Base-by-base conservation (phyloP, 352 stramenopile genomes). In the Phytophthora tubulina region DNA sequence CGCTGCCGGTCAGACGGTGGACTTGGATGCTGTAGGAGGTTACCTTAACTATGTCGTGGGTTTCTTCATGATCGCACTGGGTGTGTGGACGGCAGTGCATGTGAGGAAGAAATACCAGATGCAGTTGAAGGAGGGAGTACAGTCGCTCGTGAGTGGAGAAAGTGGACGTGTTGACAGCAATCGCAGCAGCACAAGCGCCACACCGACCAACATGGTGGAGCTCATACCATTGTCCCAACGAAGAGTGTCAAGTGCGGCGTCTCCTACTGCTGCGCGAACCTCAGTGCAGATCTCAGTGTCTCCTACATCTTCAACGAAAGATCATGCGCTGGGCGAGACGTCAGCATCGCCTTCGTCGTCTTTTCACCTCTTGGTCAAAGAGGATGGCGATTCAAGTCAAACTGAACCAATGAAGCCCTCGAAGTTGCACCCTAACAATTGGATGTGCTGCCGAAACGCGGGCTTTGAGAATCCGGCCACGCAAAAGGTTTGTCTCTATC, bases 31-130 rank as follows among this genome's bases (percentile, higher is more conserved):
- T 2, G 73, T 92, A 31, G 84, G 84, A 32, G 79, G 74, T 2
- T 90, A 92, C 39, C 82, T 80, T 42, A 90, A 95, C 70, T 85
- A 91, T 62, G 66, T 92, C 50, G 85, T 96, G 13, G 89, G 89
- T 11, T 76, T 88, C 35, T 93, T 94, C 75, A 96, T 94, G 88
- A 82, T 96, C 65, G 82, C 67, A 1, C 45, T 96, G 15, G 88
- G 88, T 9, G 36, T 82, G 21, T 94, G 84, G 79, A 89, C 84
- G 3, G 54, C 74, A n/a, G 32, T 77, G 36, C 74, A 88, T 38
- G 77, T 87, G 49, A 80, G 80, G 52, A 62, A 77, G 9, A 91
- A 90, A 56, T 88, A 90, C 70, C 70, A 75, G 10, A 52, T 39
- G 32, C 70, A 88, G 63, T n/a, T 73, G 21, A 91, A 89, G 45